Percentiles rank a stretch among this genome's conserved stretches.
Evolutionary conservation across 148 eudicot genomes (phyloP).

Genomic region (Rhododendron ovatum): DNA sequence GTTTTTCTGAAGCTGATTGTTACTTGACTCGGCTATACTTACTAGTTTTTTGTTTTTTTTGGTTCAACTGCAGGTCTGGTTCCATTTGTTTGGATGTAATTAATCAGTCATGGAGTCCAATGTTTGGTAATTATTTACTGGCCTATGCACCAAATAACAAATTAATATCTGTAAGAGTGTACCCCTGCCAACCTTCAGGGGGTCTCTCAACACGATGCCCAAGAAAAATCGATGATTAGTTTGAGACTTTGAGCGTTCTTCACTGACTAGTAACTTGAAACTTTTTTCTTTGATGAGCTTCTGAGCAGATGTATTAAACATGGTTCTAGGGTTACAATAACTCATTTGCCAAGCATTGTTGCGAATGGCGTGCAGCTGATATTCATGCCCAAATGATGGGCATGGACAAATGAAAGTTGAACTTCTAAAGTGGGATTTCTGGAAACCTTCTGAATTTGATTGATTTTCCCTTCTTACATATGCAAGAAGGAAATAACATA

Average conservation of each 20-base stretch:
- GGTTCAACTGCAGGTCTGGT: slow-evolving; percentile 63
- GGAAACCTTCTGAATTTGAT: neutral
- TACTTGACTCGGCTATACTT: neutral
- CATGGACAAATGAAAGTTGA: neutral
- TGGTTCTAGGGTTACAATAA: neutral
- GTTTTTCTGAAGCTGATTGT: neutral
- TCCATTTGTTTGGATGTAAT: slow-evolving; percentile 95
- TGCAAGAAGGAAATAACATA: neutral
- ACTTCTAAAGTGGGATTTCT: neutral
- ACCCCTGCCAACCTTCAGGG: neutral
- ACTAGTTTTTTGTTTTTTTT: neutral
- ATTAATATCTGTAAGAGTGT: neutral
- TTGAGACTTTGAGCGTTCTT: neutral
- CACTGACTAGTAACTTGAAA: neutral
- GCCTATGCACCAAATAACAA: neutral
- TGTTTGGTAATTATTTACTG: slow-evolving; percentile 59
- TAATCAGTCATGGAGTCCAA: slow-evolving; percentile 91
- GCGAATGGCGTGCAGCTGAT: neutral
- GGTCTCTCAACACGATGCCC: neutral
- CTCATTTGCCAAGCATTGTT: neutral
- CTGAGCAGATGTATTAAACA: neutral
- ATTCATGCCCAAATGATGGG: neutral
- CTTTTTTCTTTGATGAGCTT: neutral
- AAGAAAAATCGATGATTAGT: neutral
- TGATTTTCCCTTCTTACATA: neutral